Conservation (phyloP, 495 filamentous ascomycete genomes). For the Cercophora newfieldiana region DNA sequence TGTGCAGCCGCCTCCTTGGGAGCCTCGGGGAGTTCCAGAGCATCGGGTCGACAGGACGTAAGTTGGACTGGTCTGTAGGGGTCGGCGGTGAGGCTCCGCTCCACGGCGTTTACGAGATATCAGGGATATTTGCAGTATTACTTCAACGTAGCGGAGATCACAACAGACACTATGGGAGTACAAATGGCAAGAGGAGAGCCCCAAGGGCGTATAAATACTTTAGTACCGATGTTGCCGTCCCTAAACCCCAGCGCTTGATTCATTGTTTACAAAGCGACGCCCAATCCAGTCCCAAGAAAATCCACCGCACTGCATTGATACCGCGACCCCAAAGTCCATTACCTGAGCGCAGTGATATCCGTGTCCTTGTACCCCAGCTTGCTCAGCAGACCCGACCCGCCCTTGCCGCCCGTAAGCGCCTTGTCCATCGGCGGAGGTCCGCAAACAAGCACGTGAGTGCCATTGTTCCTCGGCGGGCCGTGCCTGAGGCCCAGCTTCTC, state of each 20-base stretch:
- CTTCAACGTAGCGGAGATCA: not conserved
- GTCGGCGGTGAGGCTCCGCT: too few relatives aligned
- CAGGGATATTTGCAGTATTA: too few relatives aligned
- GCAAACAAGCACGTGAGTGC: conserved; percentile 65
- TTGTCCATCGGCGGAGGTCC: conserved; percentile 65
- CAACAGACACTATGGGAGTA: too few relatives aligned
- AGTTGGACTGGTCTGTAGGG: too few relatives aligned
- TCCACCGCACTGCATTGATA: too few relatives aligned
- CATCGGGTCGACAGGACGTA: not conserved
- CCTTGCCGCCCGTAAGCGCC: conserved; percentile 49
- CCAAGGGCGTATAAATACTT: not conserved
- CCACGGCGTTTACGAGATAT: too few relatives aligned
- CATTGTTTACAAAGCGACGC: not conserved
- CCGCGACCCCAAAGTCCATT: too few relatives aligned
- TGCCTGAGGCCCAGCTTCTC: conserved; percentile 46
- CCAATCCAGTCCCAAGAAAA: not conserved
- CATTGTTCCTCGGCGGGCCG: conserved; percentile 31
- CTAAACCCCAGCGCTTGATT: not conserved
- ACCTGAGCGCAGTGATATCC: conserved; percentile 49
- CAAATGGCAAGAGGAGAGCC: not conserved
- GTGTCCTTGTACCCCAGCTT: conserved; percentile 48
- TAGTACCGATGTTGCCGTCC: not conserved
- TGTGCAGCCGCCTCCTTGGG: not conserved
- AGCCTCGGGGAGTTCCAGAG: not conserved
- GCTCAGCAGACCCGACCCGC: conserved; percentile 45